Conservation (phyloP, 805 yeast species). For the Torulaspora maleeae region DNA sequence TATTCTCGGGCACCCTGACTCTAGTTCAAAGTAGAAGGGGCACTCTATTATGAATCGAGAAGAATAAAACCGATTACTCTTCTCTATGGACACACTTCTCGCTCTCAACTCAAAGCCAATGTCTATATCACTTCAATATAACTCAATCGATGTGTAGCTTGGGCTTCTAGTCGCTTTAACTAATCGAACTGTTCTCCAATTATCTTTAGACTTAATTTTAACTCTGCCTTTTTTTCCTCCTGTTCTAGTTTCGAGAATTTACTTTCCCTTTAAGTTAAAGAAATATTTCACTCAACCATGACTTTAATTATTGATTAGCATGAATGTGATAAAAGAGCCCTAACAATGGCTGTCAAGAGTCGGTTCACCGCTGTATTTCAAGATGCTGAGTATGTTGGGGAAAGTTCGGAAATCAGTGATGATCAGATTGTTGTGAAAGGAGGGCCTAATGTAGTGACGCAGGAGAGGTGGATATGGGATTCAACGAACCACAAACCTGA, state of each 20-base stretch:
- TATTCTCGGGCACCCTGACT: background rate
- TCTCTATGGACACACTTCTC: background rate
- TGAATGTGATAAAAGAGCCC: background rate
- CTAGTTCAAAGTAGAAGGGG: background rate
- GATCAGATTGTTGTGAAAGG: slow-evolving; percentile 19
- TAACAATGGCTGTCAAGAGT: slow-evolving; percentile 12
- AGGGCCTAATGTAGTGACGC: slow-evolving; percentile 14
- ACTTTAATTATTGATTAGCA: background rate
- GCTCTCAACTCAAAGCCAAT: background rate
- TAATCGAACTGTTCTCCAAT: background rate
- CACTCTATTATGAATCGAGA: background rate
- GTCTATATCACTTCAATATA: background rate
- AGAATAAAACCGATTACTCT: background rate
- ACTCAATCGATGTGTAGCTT: background rate
- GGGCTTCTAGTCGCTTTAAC: no score
- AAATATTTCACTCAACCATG: background rate
- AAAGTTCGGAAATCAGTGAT: slow-evolving; percentile 12
- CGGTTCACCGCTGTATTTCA: slow-evolving; percentile 21
- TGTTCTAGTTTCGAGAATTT: slow-evolving; percentile 4
- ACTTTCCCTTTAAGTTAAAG: slow-evolving; percentile 6
- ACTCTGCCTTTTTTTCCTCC: slow-evolving; percentile 2
- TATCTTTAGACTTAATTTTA: background rate
- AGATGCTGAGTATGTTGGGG: slow-evolving; percentile 15
- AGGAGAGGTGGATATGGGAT: slow-evolving; percentile 15
- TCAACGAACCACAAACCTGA: background rate